Conservation (phyloP, 2,329 filamentous ascomycete species). For the Verruconis gallopava region DNA sequence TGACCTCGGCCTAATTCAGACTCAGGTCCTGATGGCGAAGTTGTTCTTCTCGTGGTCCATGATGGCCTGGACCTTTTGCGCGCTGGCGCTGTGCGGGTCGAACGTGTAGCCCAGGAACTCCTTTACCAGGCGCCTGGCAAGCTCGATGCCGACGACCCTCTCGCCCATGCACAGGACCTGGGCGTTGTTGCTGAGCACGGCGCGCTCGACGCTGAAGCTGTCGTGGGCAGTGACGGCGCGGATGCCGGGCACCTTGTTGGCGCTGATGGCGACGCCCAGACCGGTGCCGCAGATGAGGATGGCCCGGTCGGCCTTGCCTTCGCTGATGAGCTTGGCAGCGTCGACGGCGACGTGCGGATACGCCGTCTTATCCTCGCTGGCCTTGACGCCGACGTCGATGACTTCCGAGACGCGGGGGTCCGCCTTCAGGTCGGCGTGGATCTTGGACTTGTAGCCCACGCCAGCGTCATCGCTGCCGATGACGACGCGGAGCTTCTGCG, state of each 20-base stretch:
- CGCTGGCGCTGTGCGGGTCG: neutral
- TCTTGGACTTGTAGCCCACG: conserved; percentile 62
- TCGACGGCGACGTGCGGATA: conserved; percentile 69
- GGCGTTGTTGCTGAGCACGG: conserved; percentile 71
- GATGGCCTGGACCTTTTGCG: neutral
- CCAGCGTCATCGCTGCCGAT: conserved; percentile 61
- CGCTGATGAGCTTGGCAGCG: conserved; percentile 51
- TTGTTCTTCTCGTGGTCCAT: neutral
- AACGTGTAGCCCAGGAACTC: conserved; percentile 63
- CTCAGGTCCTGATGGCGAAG: neutral
- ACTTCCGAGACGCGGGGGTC: conserved; percentile 55
- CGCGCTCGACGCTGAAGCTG: conserved; percentile 69
- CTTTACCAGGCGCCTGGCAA: conserved; percentile 61
- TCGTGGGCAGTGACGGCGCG: conserved; percentile 84
- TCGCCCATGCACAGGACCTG: conserved; percentile 82
- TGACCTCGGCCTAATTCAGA: too few species aligned
- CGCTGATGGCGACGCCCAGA: conserved; percentile 74
- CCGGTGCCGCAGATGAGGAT: conserved; percentile 78
- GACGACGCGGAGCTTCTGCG: conserved; percentile 39
- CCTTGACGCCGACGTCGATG: conserved; percentile 60
- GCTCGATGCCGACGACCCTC: conserved; percentile 67
- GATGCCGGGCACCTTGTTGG: conserved; percentile 76
- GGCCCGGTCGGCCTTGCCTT: conserved; percentile 59
- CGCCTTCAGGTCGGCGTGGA: conserved; percentile 58
- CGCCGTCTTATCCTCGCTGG: conserved; percentile 58